A percentile compares a stretch with the other conserved stretches of the same genome.
These are phyloP conservation scores for Lasiodiplodia citricola DNA, from an alignment of 2,329 filamentous ascomycete genomes.

Conservation along the genomic window DNA sequence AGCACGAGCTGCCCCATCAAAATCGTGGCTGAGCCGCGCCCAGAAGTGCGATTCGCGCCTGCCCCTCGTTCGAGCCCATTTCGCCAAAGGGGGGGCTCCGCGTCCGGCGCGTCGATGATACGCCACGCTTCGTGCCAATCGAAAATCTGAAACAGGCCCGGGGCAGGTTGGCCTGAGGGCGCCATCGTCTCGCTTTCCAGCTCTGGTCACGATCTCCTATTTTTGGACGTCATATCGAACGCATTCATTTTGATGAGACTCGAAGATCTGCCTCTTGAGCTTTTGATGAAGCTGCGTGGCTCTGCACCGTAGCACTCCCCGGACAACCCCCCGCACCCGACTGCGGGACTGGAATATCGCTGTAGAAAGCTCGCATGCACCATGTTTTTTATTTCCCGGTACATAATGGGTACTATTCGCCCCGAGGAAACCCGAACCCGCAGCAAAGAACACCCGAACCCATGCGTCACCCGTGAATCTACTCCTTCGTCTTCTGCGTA, in stretches of 20 bases:
- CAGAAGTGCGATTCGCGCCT: conserved; percentile 8
- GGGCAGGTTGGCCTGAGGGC: conserved; percentile 9
- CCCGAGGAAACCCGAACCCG: conserved; percentile 28
- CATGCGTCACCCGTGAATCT: conserved; percentile 35
- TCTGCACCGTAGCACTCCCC: conserved; percentile 9
- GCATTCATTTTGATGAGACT: conserved; percentile 19
- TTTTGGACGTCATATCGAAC: conserved; percentile 25
- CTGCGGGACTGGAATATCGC: conserved; percentile 6
- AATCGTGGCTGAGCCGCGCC: conserved; percentile 21
- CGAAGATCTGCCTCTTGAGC: conserved; percentile 15
- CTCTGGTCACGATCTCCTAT: conserved; percentile 22
- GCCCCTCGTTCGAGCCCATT: conserved; percentile 22
- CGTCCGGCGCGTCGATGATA: conserved; percentile 18
- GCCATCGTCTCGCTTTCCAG: not conserved
- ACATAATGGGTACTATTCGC: conserved; percentile 28
- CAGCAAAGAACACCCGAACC: conserved; percentile 30
- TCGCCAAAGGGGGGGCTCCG: conserved; percentile 9
- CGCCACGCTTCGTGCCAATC: conserved; percentile 17
- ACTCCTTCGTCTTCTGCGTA: conserved; percentile 99
- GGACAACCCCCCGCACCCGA: not conserved
- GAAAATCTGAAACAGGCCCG: conserved; percentile 23
- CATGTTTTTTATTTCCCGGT: conserved; percentile 29
- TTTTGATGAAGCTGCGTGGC: conserved; percentile 20
- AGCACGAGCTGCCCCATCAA: conserved; percentile 23
- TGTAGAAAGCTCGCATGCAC: conserved; percentile 27